Base-by-base conservation (phyloP, 352 stramenopile species). In the Phytophthora sp. region DNA sequence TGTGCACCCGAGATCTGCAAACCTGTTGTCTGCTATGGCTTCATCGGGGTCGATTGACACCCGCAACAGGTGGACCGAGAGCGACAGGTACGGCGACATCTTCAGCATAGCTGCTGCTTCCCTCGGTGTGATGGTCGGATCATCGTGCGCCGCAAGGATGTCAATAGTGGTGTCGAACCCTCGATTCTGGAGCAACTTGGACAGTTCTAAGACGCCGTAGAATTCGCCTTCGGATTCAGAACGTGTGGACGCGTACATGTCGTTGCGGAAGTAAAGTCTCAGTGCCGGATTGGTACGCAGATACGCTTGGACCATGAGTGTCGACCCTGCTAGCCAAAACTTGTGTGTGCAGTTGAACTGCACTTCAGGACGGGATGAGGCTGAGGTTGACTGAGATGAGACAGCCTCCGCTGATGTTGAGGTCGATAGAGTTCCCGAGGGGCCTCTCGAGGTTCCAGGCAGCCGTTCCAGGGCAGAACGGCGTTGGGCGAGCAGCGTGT, bases 201-300 rank as follows among this genome's bases (percentile, higher is more conserved):
- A 65, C 0, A 92, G 35, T 2, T 72, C 71, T 6, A 90, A 45
- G 4, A 70, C 44, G n/a, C 76, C 76, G 26, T 69, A 76, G 57
- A 86, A 90, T 47, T 92, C 81, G 2, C 71, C 67, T 29, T 77
- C 63, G 0, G 69, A 68, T 30, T 66, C 66, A 9, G 60, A 74
- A 20, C 83, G 69, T 0, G 83, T 91, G 8, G 83, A 91, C 21
- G 80, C 74, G 61, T 90, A 91, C 63, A 91, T 80, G 52, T 91
- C 83, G 36, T 91, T 91, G n/a, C 83, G 70, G 15, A 91, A 63
- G 13, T 86, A 58, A 20, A 91, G 59, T 7, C 47, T 35, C 7
- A 90, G 13, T 2, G 21, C 24, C 3, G 73, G 59, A 24, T 88
- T 78, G 31, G 54, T 67, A 11, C 55, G 57, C 12, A 89, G 29